phyloP scores from a whole-genome alignment of 768 basidiomycete species.

The Tulasnella sp. region DNA sequence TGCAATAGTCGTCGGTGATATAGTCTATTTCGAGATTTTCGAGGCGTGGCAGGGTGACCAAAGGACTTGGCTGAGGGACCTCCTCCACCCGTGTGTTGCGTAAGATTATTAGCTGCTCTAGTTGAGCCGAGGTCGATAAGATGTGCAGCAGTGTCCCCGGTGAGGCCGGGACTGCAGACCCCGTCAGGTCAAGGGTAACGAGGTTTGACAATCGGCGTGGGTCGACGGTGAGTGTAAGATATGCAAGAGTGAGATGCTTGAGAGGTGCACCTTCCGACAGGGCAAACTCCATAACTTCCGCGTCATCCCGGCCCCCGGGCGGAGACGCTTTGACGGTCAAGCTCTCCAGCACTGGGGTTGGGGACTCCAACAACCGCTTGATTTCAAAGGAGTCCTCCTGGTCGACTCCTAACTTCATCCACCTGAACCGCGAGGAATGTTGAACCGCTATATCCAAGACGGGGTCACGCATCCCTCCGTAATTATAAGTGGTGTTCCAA shows the following conservation, averaged over 20 bases:
- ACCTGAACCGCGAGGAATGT: no score
- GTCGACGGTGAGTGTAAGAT: neutral
- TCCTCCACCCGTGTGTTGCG: neutral
- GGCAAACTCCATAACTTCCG: neutral
- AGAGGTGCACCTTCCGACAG: neutral
- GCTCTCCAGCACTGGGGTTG: neutral
- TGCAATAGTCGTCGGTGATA: neutral
- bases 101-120: neutral
- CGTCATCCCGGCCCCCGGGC: neutral
- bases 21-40: neutral
- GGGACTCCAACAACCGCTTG: neutral
- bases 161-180: neutral
- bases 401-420: no score
- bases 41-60: neutral
- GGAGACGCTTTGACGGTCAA: neutral
- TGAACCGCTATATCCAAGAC: no score
- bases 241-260: neutral
- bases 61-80: neutral
- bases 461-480: no score
- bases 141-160: neutral
- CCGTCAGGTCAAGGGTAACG: neutral
- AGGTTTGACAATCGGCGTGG: neutral
- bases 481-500: neutral
- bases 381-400: neutral
- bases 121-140: neutral